phyloP scores from a whole-genome alignment of 176 grass and related monocot genomes.

The Oryza longistaminata region DNA sequence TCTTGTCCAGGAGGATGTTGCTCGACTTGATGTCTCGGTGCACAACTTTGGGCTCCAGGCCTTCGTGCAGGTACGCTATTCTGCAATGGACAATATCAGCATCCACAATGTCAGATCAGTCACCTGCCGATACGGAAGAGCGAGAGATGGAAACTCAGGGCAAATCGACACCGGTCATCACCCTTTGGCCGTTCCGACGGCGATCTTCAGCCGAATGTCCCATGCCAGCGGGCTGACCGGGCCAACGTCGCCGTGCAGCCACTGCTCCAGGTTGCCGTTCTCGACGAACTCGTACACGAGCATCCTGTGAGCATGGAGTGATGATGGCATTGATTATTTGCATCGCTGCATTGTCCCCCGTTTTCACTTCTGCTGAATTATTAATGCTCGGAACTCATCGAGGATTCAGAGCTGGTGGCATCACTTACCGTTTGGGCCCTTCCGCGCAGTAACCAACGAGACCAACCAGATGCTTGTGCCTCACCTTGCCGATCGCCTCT shows the following conservation, averaged over 20 bases:
- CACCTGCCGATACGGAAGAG: not conserved
- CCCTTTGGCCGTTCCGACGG: slow-evolving; percentile 96
- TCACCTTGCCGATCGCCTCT: slow-evolving; percentile 91
- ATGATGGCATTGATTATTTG: slow-evolving; percentile 26
- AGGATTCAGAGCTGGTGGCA: not conserved
- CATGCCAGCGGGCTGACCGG: slow-evolving; percentile 66
- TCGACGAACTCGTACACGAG: slow-evolving; percentile 98
- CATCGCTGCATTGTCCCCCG: not conserved
- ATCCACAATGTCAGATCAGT: not conserved
- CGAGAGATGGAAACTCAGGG: not conserved
- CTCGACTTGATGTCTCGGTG: slow-evolving; percentile 98
- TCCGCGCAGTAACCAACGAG: slow-evolving; percentile 92
- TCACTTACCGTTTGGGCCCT: slow-evolving; percentile 75
- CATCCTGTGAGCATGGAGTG: slow-evolving; percentile 56
- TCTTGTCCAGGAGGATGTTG: slow-evolving; percentile 95
- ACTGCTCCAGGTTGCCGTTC: slow-evolving; percentile 94
- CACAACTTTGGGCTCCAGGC: slow-evolving; percentile 93
- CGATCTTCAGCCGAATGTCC: slow-evolving; percentile 84
- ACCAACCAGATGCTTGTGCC: slow-evolving; percentile 91
- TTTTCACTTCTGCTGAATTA: not conserved
- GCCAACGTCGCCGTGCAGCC: slow-evolving; percentile 80
- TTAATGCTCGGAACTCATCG: not conserved
- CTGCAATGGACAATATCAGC: slow-evolving; percentile 35
- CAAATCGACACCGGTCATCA: not conserved
- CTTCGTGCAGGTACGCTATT: slow-evolving; percentile 94